These are phyloP conservation scores for Tylopilus balloui DNA, from an alignment of 768 basidiomycete species.

Conservation along the genomic window DNA sequence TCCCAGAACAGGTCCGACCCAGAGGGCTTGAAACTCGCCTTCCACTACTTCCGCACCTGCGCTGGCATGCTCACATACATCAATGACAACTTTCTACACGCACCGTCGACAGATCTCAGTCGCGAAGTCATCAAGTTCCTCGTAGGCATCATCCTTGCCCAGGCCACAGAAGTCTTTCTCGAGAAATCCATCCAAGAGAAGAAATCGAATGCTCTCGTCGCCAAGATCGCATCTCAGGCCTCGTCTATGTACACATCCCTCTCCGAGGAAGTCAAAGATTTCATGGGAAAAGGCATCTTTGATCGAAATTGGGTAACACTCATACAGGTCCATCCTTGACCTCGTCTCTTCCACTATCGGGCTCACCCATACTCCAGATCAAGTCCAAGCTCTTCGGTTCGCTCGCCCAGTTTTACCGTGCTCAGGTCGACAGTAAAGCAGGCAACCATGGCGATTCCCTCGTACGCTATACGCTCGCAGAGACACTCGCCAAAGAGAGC, in stretches of 20 bases:
- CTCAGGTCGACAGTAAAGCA: slow-evolving; percentile 67
- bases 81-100: slow-evolving; percentile 99
- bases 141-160: slow-evolving; percentile 81
- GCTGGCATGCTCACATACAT: slow-evolving; percentile 98
- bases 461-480: slow-evolving; percentile 71
- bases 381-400: slow-evolving; percentile 90
- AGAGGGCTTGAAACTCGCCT: slow-evolving; percentile 89
- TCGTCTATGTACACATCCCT: slow-evolving; percentile 77
- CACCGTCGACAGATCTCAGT: slow-evolving; percentile 91
- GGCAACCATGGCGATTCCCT: slow-evolving; percentile 86
- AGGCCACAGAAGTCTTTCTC: slow-evolving; percentile 94
- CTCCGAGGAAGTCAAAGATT: slow-evolving; percentile 93
- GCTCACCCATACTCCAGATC: slow-evolving; percentile 47
- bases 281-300: slow-evolving; percentile 93
- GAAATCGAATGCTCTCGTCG: slow-evolving; percentile 70
- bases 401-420: slow-evolving; percentile 82
- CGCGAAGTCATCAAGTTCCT: slow-evolving; percentile 93
- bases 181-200: slow-evolving; percentile 95
- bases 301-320: slow-evolving; percentile 92
- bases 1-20: slow-evolving; percentile 83
- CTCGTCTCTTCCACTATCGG: background rate
- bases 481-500: slow-evolving; percentile 81
- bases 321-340: slow-evolving; percentile 53
- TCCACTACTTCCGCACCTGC: slow-evolving; percentile 83
- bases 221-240: slow-evolving; percentile 82